Base-by-base conservation (phyloP, 2,329 filamentous ascomycete species). In the Colletotrichum sp. region DNA sequence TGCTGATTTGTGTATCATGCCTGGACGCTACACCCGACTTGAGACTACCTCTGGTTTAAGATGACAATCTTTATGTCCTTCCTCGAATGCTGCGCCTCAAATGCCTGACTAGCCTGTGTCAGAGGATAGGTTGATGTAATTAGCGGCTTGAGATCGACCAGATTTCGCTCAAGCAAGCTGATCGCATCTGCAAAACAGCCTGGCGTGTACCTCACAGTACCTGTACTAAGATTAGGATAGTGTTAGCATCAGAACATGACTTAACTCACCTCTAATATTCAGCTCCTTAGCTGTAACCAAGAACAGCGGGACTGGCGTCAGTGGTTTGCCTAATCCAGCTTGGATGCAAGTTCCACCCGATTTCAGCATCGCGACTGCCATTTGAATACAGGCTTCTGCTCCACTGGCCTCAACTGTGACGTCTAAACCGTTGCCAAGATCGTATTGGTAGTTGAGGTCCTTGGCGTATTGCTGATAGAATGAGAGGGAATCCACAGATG, bases 251-350 rank as follows among this genome's bases (percentile, higher is more conserved):
- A 26, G 24, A 5, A 26, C 24, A 55, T 26, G 8, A 49, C 39
- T 57, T 3, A 57, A 26, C 24, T 26, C 26, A 26, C 52, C 52
- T 5, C 2, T 26, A 15, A 59, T 59, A 4, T 18, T 59, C 3
- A 59, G 5, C 55, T 59, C 55, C 6, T 28, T 59, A 0, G 55
- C 55, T 8, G 55, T 59, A 0, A 59, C 15, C 21, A 28, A 28
- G 12, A 59, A 59, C 0, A 59, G 24, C 0, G 55, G 55, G 0
- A 59, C 55, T 0, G 55, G 6, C 0, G 55, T 18, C 3, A 28
- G 16, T 0, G 24, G 24, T 4, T 59, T 28, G 0, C 55, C 55
- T 2, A 59, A 8, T 1, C 55, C 55, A 0, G 55, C 55, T 18
- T 59, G 55, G 9, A 59, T 59, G 16, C 55, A 59, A 18, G 15